These are phyloP conservation scores for Eryngium alpinum DNA, from an alignment of 140 eudicot genomes.

Conservation along the genomic window DNA sequence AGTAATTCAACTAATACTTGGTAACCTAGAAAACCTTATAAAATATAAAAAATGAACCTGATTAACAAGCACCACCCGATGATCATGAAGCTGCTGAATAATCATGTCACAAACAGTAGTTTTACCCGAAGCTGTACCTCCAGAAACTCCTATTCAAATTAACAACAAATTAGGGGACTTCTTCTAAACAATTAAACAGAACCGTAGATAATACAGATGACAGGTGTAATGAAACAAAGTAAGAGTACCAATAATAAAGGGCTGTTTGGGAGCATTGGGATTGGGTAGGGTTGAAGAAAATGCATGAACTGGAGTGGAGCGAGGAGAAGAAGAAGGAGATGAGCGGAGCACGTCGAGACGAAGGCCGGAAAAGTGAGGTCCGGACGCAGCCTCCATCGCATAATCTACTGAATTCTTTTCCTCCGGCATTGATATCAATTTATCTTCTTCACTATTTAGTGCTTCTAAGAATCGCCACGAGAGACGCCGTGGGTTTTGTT, in stretches of 20 bases:
- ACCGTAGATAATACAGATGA: background rate
- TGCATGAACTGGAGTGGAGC: slow-evolving; percentile 22
- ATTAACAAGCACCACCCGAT: slow-evolving; percentile 89
- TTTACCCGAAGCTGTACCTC: slow-evolving; percentile 98
- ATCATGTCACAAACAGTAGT: slow-evolving; percentile 98
- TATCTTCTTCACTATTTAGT: background rate
- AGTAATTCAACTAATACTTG: background rate
- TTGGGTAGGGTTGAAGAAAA: slow-evolving; percentile 30
- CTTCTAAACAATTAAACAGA: too few species aligned
- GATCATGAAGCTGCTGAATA: slow-evolving; percentile 98
- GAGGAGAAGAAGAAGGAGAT: slow-evolving; percentile 30
- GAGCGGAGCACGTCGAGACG: slow-evolving; percentile 44
- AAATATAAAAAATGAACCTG: slow-evolving; percentile 41
- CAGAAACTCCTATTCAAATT: slow-evolving; percentile 62
- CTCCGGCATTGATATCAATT: slow-evolving; percentile 30
- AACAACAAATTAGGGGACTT: background rate
- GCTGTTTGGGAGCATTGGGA: slow-evolving; percentile 49
- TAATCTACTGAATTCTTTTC: slow-evolving; percentile 54
- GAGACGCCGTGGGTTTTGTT: background rate
- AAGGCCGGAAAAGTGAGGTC: slow-evolving; percentile 89
- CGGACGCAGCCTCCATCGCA: slow-evolving; percentile 92
- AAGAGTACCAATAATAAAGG: slow-evolving; percentile 72
- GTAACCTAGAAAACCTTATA: background rate
- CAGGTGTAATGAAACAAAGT: too few species aligned
- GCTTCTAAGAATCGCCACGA: background rate